A percentile compares a stretch with the other conserved stretches of the same genome.
These are phyloP conservation scores for Termitomyces sp. DNA, from an alignment of 768 basidiomycete genomes.

Conservation along the genomic window DNA sequence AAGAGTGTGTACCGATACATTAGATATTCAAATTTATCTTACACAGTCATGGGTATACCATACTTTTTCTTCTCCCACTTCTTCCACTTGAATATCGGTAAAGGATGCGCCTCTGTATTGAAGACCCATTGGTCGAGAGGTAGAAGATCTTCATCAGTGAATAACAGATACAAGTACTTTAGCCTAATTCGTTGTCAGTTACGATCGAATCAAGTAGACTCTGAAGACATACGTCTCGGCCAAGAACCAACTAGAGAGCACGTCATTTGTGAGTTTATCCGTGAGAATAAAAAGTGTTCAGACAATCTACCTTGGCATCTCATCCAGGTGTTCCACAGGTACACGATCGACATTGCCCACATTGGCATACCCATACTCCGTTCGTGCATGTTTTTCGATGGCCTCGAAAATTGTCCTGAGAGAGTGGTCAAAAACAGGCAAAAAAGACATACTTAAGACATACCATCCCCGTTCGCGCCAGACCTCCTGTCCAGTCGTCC, in stretches of 20 bases:
- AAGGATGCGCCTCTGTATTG: slow-evolving; percentile 70
- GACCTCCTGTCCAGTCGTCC: slow-evolving; percentile 38
- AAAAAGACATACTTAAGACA: slow-evolving; percentile 5
- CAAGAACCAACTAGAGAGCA: slow-evolving; percentile 31
- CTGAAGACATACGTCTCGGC: slow-evolving; percentile 32
- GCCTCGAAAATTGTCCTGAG: slow-evolving; percentile 35
- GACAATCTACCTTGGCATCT: slow-evolving; percentile 47
- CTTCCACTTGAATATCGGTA: slow-evolving; percentile 68
- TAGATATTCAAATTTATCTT: not conserved
- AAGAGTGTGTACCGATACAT: not conserved
- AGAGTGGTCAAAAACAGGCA: not conserved
- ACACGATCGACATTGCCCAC: slow-evolving; percentile 30
- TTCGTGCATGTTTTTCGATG: slow-evolving; percentile 41
- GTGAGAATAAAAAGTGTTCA: not conserved
- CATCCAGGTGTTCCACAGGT: slow-evolving; percentile 26
- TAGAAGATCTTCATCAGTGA: slow-evolving; percentile 56
- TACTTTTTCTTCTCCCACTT: slow-evolving; percentile 43
- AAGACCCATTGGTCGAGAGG: slow-evolving; percentile 51
- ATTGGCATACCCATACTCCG: slow-evolving; percentile 41
- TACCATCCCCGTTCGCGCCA: slow-evolving; percentile 53
- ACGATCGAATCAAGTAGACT: not conserved
- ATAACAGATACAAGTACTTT: slow-evolving; percentile 69
- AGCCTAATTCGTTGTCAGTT: slow-evolving; percentile 29
- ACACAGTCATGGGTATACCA: slow-evolving; percentile 23
- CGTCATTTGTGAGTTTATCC: not conserved